Percentiles rank a stretch among this genome's conserved stretches.
phyloP scores from a whole-genome alignment of 192 early-diverging fungal genomes.

The Coemansia biformis region DNA sequence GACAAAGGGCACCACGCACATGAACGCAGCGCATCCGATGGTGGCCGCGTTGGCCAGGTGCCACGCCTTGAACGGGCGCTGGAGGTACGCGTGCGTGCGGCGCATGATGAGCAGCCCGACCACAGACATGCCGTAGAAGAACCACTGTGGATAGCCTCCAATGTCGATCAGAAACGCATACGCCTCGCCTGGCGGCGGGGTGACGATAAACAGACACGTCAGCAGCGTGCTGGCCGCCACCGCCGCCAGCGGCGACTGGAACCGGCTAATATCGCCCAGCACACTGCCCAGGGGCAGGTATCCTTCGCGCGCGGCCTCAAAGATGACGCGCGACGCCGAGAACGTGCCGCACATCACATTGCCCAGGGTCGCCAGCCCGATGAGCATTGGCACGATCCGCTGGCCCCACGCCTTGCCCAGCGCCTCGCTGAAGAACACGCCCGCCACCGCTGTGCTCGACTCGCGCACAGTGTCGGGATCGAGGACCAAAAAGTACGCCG shows the following conservation, averaged over 20 bases:
- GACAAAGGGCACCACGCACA: constrained; percentile 39
- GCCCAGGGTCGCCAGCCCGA: constrained; percentile 48
- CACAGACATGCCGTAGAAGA: constrained; percentile 53
- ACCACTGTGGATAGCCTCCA: constrained; percentile 51
- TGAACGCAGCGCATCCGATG: constrained; percentile 22
- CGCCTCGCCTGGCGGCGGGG: constrained; percentile 48
- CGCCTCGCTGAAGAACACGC: constrained; percentile 45
- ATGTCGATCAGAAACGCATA: constrained; percentile 55
- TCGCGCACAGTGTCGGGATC: constrained; percentile 25
- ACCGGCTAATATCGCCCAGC: constrained; percentile 40
- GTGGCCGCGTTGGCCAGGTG: constrained; percentile 23
- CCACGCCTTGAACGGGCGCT: constrained; percentile 50
- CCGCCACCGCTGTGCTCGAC: constrained; percentile 44
- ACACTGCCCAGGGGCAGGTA: constrained; percentile 43
- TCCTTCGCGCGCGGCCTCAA: constrained; percentile 54
- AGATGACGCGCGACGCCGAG: constrained; percentile 45
- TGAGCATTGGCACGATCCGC: constrained; percentile 48
- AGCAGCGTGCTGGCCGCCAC: constrained; percentile 15
- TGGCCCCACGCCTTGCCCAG: constrained; percentile 46
- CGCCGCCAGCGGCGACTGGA: constrained; percentile 32
- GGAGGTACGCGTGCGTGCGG: constrained; percentile 21
- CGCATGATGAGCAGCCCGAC: constrained; percentile 53
- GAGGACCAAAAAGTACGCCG: constrained; percentile 54
- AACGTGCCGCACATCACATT: constrained; percentile 44
- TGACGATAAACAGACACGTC: constrained; percentile 36